These are phyloP conservation scores for Leccinum cinnamomeum DNA, from an alignment of 1,284 basidiomycete species.

Conservation along the genomic window DNA sequence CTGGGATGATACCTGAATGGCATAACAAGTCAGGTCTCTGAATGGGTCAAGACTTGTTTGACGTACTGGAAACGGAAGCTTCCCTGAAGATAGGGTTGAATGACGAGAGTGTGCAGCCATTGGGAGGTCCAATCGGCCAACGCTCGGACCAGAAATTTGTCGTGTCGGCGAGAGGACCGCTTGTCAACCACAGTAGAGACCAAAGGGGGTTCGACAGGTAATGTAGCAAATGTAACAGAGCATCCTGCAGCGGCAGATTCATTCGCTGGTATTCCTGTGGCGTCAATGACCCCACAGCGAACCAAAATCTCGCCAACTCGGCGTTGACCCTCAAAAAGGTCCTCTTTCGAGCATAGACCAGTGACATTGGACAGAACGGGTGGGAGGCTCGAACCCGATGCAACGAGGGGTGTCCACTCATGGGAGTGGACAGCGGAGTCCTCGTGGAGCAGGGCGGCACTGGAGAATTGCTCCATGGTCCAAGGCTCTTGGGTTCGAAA, in stretches of 20 bases:
- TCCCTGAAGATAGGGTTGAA: slow-evolving; percentile 25
- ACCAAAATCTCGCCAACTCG: slow-evolving; percentile 28
- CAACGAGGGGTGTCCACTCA: slow-evolving; percentile 4
- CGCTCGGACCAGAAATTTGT: slow-evolving; percentile 12
- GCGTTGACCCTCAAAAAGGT: slow-evolving; percentile 23
- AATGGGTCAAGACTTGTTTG: neutral
- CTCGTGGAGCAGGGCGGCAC: neutral
- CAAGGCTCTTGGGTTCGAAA: neutral
- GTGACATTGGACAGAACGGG: neutral
- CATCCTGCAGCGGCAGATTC: neutral
- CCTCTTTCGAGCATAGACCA: neutral
- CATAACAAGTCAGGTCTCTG: slow-evolving; percentile 3
- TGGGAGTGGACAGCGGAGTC: neutral
- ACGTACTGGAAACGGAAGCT: slow-evolving; percentile 29
- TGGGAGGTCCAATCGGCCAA: slow-evolving; percentile 32
- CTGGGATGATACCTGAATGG: slow-evolving; percentile 21
- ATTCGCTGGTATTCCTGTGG: slow-evolving; percentile 2
- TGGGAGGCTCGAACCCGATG: slow-evolving; percentile 1
- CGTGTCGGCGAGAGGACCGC: slow-evolving; percentile 2
- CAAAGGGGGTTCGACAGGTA: neutral
- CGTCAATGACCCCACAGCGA: slow-evolving; percentile 24
- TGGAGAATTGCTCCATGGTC: slow-evolving; percentile 1
- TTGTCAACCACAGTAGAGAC: neutral
- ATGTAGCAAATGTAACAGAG: neutral
- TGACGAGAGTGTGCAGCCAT: slow-evolving; percentile 30